Evolutionary conservation across 2,329 filamentous ascomycete genomes (phyloP).

Genomic region (Cytospora mali): DNA sequence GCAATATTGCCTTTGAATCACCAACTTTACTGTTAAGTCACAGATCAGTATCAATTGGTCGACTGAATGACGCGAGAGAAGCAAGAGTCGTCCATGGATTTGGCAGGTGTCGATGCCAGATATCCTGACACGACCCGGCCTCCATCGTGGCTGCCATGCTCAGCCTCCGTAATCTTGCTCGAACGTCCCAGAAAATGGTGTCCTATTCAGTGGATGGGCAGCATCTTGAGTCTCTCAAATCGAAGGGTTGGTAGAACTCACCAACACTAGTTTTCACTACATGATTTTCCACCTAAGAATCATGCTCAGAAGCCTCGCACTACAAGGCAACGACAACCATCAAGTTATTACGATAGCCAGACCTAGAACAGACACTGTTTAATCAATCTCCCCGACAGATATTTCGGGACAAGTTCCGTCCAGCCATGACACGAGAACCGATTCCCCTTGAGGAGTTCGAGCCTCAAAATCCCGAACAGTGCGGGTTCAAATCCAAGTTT

Average conservation of each 20-base stretch:
- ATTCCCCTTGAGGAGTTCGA: constrained; percentile 4
- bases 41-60: background rate
- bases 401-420: background rate
- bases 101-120: background rate
- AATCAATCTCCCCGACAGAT: background rate
- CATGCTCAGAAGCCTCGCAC: background rate
- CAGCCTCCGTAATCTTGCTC: too few species aligned
- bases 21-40: too few species aligned
- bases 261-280: background rate
- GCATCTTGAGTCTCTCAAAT: background rate
- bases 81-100: background rate
- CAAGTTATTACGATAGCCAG: background rate
- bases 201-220: background rate
- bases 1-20: background rate
- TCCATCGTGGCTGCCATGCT: background rate
- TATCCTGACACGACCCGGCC: too few species aligned
- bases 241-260: background rate
- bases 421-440: constrained; percentile 7
- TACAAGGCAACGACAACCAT: constrained; percentile 1
- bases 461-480: constrained; percentile 8
- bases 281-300: background rate
- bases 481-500: background rate
- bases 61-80: background rate
- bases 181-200: background rate
- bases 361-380: background rate